Conservation (phyloP, 805 yeast genomes). For the Schwanniomyces polymorphus region DNA sequence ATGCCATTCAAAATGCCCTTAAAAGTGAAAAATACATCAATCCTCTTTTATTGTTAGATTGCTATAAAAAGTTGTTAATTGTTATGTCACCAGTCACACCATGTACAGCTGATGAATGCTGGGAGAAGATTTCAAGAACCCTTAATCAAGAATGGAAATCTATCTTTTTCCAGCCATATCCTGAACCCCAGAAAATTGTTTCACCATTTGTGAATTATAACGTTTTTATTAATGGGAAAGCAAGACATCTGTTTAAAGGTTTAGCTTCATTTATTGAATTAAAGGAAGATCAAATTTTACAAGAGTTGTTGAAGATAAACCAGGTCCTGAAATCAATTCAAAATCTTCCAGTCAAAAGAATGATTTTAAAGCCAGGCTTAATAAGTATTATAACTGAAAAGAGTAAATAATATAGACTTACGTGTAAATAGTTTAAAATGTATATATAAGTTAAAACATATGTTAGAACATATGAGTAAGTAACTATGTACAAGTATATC, state of each 20-base stretch:
- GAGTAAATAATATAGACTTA: constrained; percentile 10
- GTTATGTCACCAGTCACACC: constrained; percentile 82
- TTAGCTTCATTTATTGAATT: constrained; percentile 33
- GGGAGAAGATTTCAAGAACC: constrained; percentile 49
- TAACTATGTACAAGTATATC: constrained; percentile 1
- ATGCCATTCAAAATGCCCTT: constrained; percentile 40
- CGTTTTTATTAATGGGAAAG: constrained; percentile 75
- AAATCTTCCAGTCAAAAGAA: constrained; percentile 45
- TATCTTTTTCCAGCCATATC: constrained; percentile 66
- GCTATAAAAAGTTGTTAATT: constrained; percentile 55
- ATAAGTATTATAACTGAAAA: constrained; percentile 41
- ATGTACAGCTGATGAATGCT: constrained; percentile 76
- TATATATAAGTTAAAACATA: constrained; percentile 4
- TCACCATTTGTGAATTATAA: constrained; percentile 45
- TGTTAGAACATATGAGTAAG: not conserved
- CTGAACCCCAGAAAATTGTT: constrained; percentile 44
- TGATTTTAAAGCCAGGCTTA: constrained; percentile 54
- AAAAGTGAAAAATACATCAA: constrained; percentile 33
- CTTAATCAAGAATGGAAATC: constrained; percentile 40
- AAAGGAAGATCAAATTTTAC: constrained; percentile 34
- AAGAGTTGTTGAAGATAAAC: constrained; percentile 28
- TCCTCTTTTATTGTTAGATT: constrained; percentile 43
- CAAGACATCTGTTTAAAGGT: constrained; percentile 47
- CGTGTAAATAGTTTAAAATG: constrained; percentile 5
- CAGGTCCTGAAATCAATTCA: constrained; percentile 44